Evolutionary conservation across 805 yeast species (phyloP), one percentile per base, ranked within the genome.

Genomic region (Ogataea saltuana): DNA sequence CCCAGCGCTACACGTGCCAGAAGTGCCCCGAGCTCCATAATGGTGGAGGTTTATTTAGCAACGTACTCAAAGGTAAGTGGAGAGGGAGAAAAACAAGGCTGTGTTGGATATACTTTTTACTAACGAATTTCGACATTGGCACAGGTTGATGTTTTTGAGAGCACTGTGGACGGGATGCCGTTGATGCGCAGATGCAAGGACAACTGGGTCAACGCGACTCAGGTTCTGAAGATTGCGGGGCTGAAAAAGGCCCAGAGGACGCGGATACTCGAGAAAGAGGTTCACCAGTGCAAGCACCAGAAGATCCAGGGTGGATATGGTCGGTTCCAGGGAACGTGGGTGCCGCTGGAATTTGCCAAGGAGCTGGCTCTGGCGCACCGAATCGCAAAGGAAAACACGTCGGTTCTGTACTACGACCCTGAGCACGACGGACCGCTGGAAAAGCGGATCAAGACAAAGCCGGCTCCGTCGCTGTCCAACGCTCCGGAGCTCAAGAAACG

Each of bases 131-230:
- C 17, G 9, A 29, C 3, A 10, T 26, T 27, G n/a, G n/a, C 6
- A 29, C 30, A 61, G 54, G 70, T 72, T 1, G 80, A 75, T 40
- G 81, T 76, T 6, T 74, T 63, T 58, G 89, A 83, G 59, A 77
- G 81, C 59, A 81, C 81, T 36, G 76, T 86, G 31, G 71, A 77
- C 25, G 87, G 82, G 40, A 83, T 84, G 26, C 86, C 88, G 19
- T 75, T 86, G 41, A 93, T 93, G 98, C 78, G 98, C 55, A 74
- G 98, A 45, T 82, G 87, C 48, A 73, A 76, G 38, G 99, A 93
- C 62, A 86, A 90, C 54, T 93, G 98, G 98, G 88, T 93, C 42
- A 86, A 86, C 59, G 88, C 89, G 17, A 86, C 95, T 0, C 95
- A 86, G 60, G 82, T 85, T 27, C 69, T 86, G 53, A 85, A 86